Evolutionary conservation across 176 grass and related monocot species (phyloP).

Genomic region (Raddia guianensis): DNA sequence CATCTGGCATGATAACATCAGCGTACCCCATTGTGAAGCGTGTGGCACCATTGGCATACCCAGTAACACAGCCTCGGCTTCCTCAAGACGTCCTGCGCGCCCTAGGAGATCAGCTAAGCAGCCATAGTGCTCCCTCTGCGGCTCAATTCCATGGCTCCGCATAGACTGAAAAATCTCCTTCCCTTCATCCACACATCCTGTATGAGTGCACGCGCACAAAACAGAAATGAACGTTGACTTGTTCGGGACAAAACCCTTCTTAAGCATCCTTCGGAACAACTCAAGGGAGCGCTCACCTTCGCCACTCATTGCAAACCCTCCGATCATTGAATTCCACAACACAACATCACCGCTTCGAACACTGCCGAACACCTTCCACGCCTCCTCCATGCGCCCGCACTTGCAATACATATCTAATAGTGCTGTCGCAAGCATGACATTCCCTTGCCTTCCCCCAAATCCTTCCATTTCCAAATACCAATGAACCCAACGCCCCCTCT

Average conservation of each 20-base stretch:
- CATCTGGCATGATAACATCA: slow-evolving; percentile 60
- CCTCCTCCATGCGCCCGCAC: slow-evolving; percentile 62
- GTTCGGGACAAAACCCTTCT: slow-evolving; percentile 45
- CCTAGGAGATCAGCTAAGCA: slow-evolving; percentile 69
- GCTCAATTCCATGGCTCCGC: slow-evolving; percentile 40
- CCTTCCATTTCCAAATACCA: slow-evolving; percentile 28
- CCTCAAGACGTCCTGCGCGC: slow-evolving; percentile 45
- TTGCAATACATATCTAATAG: slow-evolving; percentile 78
- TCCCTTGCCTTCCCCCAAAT: slow-evolving; percentile 22
- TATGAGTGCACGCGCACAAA: slow-evolving; percentile 64
- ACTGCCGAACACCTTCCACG: slow-evolving; percentile 40
- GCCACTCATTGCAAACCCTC: slow-evolving; percentile 65
- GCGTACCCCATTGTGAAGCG: slow-evolving; percentile 70
- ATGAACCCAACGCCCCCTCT: slow-evolving; percentile 56
- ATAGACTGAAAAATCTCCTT: slow-evolving; percentile 55
- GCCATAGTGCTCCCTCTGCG: slow-evolving; percentile 67
- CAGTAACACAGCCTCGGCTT: slow-evolving; percentile 55
- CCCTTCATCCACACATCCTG: slow-evolving; percentile 54
- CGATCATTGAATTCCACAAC: slow-evolving; percentile 69
- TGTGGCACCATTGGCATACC: slow-evolving; percentile 73
- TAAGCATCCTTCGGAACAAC: slow-evolving; percentile 51
- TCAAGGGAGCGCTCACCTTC: slow-evolving; percentile 36
- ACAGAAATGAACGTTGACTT: slow-evolving; percentile 55
- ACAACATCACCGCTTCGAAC: slow-evolving; percentile 47
- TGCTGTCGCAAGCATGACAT: slow-evolving; percentile 53